Evolutionary conservation across 208 protist genomes (phyloP).

Genomic region (Angomonas desouzai): DNA sequence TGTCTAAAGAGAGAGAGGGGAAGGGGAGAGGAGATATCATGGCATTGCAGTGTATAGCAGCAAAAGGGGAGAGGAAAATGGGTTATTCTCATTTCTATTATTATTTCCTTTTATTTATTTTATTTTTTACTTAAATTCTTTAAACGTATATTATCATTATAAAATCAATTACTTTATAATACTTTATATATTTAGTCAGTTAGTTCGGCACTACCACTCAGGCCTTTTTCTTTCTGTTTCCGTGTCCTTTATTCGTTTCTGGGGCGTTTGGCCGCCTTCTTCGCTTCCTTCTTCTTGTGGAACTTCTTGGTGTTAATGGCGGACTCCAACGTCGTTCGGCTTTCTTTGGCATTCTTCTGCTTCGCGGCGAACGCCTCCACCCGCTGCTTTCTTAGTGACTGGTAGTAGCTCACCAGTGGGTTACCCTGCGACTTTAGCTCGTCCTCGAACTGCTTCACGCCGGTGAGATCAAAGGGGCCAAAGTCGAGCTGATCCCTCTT

Average conservation of each 20-base stretch:
- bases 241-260: constrained; percentile 3
- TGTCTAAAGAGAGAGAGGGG: not conserved
- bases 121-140: not conserved
- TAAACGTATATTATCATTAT: constrained; percentile 5
- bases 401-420: constrained; percentile 59
- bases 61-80: constrained; percentile 2
- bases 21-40: too few relatives aligned
- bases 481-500: constrained; percentile 72
- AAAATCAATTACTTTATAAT: constrained; percentile 7
- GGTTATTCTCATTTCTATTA: not conserved
- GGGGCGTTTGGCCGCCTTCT: constrained; percentile 18
- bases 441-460: constrained; percentile 82
- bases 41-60: too few relatives aligned
- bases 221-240: not conserved
- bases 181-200: too few relatives aligned
- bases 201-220: not conserved
- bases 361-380: constrained; percentile 58
- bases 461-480: constrained; percentile 76
- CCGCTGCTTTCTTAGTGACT: constrained; percentile 72
- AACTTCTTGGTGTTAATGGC: constrained; percentile 35
- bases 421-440: constrained; percentile 48
- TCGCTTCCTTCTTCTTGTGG: constrained; percentile 19
- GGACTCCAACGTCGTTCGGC: constrained; percentile 73
- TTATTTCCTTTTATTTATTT: constrained; percentile 4
- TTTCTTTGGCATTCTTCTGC: constrained; percentile 52